Percentiles rank a stretch among this genome's conserved stretches.
Evolutionary conservation across 768 basidiomycete species (phyloP).

Genomic region (Pisolithus orientalis): DNA sequence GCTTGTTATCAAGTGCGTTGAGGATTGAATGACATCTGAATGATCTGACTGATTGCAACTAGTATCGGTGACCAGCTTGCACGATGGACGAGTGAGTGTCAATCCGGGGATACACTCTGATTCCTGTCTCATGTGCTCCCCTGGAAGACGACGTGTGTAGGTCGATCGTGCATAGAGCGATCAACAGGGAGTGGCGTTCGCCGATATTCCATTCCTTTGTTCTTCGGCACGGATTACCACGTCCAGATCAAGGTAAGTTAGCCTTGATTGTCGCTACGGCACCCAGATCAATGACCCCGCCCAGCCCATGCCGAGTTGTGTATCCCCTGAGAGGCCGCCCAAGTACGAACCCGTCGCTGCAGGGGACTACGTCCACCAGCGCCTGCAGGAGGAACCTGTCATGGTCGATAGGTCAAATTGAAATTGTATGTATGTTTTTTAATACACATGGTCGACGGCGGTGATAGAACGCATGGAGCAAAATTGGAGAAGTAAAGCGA

Average conservation of each 20-base stretch:
- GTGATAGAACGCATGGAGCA: no score
- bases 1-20: no score
- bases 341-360: slow-evolving; percentile 71
- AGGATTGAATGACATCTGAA: no score
- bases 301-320: slow-evolving; percentile 41
- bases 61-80: no score
- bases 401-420: no score
- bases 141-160: slow-evolving; percentile 78
- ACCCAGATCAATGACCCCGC: background rate
- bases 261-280: background rate
- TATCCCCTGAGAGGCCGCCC: slow-evolving; percentile 48
- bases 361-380: slow-evolving; percentile 76
- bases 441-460: no score
- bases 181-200: slow-evolving; percentile 66
- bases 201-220: slow-evolving; percentile 83
- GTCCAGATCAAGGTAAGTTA: slow-evolving; percentile 64
- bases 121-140: no score
- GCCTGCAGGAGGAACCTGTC: slow-evolving; percentile 44
- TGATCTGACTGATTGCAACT: no score
- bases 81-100: no score
- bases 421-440: no score
- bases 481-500: no score
- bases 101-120: no score
- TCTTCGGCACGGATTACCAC: slow-evolving; percentile 87
- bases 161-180: slow-evolving; percentile 82